Evolutionary conservation across 768 basidiomycete genomes (phyloP).

Genomic region (Cubamyces sp.): DNA sequence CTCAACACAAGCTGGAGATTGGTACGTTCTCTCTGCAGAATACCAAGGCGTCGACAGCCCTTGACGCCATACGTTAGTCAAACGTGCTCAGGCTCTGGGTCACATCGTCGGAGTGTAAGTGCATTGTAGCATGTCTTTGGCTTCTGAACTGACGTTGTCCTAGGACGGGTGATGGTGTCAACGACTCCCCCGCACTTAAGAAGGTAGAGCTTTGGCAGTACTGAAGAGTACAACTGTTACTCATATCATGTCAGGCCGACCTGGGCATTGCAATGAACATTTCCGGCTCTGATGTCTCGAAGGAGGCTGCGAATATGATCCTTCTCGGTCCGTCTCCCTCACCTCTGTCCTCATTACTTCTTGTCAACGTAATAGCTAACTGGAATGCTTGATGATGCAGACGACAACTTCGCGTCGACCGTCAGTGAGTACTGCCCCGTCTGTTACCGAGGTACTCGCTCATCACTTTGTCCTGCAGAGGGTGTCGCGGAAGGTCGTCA

Average conservation of each 20-base stretch:
- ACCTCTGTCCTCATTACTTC: background rate
- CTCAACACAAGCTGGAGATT: slow-evolving; percentile 75
- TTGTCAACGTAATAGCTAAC: background rate
- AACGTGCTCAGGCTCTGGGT: slow-evolving; percentile 70
- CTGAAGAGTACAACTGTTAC: background rate
- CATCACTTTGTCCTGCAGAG: slow-evolving; percentile 40
- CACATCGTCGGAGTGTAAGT: slow-evolving; percentile 75
- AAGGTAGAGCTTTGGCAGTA: slow-evolving; percentile 37
- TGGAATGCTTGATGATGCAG: slow-evolving; percentile 32
- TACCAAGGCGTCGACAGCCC: too few species aligned
- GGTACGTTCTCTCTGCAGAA: slow-evolving; percentile 39
- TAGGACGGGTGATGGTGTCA: slow-evolving; percentile 74
- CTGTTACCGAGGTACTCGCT: background rate
- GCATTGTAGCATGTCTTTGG: background rate
- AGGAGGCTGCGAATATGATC: slow-evolving; percentile 79
- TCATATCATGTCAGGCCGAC: slow-evolving; percentile 48
- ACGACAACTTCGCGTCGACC: slow-evolving; percentile 75
- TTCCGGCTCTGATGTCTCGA: slow-evolving; percentile 73
- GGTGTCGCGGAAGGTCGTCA: slow-evolving; percentile 71
- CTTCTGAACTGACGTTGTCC: background rate
- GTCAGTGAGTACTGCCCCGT: slow-evolving; percentile 53
- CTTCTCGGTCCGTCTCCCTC: slow-evolving; percentile 51
- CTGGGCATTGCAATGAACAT: slow-evolving; percentile 79
- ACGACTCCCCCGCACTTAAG: slow-evolving; percentile 72
- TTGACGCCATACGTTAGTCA: slow-evolving; percentile 45